phyloP scores from a whole-genome alignment of 352 stramenopile genomes.

The Pythium apleroticum region DNA sequence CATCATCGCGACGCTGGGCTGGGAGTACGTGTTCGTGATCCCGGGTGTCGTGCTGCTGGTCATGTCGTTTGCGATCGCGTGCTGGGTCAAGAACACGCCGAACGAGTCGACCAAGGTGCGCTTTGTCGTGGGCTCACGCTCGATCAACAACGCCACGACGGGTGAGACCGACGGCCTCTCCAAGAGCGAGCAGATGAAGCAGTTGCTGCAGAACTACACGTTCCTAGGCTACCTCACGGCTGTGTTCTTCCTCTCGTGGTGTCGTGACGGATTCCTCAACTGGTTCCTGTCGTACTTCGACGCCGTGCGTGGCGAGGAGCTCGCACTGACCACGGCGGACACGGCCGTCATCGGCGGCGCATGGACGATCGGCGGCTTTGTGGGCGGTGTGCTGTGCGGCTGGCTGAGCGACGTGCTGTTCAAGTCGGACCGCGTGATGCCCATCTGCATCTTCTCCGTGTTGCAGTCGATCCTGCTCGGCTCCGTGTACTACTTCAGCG shows the following conservation, averaged over 20 bases:
- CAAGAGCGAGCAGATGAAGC: slow-evolving; percentile 51
- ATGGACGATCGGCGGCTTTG: slow-evolving; percentile 75
- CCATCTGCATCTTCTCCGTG: slow-evolving; percentile 74
- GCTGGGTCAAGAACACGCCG: slow-evolving; percentile 57
- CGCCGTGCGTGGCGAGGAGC: slow-evolving; percentile 36
- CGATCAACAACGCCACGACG: slow-evolving; percentile 9
- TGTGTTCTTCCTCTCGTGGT: slow-evolving; percentile 76
- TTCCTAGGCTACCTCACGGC: slow-evolving; percentile 66
- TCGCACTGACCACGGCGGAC: slow-evolving; percentile 45
- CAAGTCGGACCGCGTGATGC: slow-evolving; percentile 60
- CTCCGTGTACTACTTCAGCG: slow-evolving; percentile 56
- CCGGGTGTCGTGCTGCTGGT: slow-evolving; percentile 45
- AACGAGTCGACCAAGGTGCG: slow-evolving; percentile 42
- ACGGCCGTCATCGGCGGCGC: slow-evolving; percentile 67
- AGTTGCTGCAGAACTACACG: slow-evolving; percentile 54
- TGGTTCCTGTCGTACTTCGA: slow-evolving; percentile 83
- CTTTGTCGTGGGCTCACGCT: slow-evolving; percentile 18
- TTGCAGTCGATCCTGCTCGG: slow-evolving; percentile 55
- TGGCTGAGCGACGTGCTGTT: slow-evolving; percentile 75
- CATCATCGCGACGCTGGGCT: slow-evolving; percentile 64
- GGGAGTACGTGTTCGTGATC: slow-evolving; percentile 74
- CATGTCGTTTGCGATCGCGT: slow-evolving; percentile 57
- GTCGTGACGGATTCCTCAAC: slow-evolving; percentile 69
- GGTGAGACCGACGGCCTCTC: slow-evolving; percentile 23
- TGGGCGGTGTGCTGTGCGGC: slow-evolving; percentile 66